Base-by-base conservation (phyloP, 352 stramenopile genomes). In the Blastocystis sp. region DNA sequence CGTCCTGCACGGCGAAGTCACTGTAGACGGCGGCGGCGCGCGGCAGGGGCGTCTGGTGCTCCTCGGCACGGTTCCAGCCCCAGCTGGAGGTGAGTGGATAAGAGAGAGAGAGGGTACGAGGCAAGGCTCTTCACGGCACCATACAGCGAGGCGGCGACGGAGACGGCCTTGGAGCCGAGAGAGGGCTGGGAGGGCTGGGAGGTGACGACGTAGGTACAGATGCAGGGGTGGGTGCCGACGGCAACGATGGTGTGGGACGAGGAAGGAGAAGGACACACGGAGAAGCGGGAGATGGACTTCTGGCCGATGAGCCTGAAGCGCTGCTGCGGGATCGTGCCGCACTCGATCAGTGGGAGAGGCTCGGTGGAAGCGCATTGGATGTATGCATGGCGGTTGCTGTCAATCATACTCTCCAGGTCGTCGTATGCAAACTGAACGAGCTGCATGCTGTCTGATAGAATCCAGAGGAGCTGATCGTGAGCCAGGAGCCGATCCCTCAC, bases 91-190 rank as follows among this genome's bases (percentile, higher is more conserved):
- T 52, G 34, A 76, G 48, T 17, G 48, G 14, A 57, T n/a, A n/a
- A 1, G 10, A 52, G 19, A 52, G 6, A 52, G 10, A 48, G 19
- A 60, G 9, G 19, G 1, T 52, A 76, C 66, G 52, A 38, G 24
- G 74, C 74, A 14, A 84, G 48, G 74, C 61, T 84, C 21, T 59
- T 54, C n/a, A 84, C 57, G 24, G 74, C 74, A 4, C 74, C 74
- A 45, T 68, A 66, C 40, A 84, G 57, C 0, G 45, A 68, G 3
- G 57, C 66, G 9, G 74, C 74, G 19, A 84, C 60, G 17, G 9
- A 69, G 14, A 68, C 74, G 3, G 74, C 74, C 40, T 69, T 42
- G 6, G 74, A 38, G n/a, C 74, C 74, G 28, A 84, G 34, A 0
- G 74, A 84, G 21, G 40, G 9, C 10, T 52, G 34, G 28, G 3